phyloP scores from a whole-genome alignment of 306 rosid species.

The Arachis stenosperma region DNA sequence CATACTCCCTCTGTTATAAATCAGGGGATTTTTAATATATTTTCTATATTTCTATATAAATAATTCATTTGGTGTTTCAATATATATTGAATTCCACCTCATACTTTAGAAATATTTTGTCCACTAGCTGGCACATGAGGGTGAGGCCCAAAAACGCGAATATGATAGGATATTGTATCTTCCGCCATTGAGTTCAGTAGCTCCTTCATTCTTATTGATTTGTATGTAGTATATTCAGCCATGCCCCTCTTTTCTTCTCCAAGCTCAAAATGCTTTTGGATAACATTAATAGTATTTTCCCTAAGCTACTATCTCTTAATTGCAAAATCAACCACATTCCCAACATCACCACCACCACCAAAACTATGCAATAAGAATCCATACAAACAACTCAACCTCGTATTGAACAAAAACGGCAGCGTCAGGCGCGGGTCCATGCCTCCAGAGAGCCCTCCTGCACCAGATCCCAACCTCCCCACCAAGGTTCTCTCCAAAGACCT shows the following conservation, averaged over 20 bases:
- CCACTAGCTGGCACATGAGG: slow-evolving; percentile 5
- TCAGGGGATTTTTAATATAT: no score
- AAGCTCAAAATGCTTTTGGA: slow-evolving; percentile 9
- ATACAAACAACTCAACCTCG: slow-evolving; percentile 43
- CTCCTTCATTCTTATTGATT: background rate
- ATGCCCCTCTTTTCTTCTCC: slow-evolving; percentile 35
- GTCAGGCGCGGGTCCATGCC: slow-evolving; percentile 38
- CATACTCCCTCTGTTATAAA: no score
- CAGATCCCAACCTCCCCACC: slow-evolving; percentile 39
- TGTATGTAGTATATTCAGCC: background rate
- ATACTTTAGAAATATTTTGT: background rate
- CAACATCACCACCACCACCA: slow-evolving; percentile 3
- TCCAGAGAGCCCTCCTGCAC: slow-evolving; percentile 43
- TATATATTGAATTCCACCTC: no score
- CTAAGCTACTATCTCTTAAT: slow-evolving; percentile 12
- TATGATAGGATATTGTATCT: background rate
- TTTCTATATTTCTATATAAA: no score
- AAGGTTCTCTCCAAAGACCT: slow-evolving; percentile 53
- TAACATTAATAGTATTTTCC: slow-evolving; percentile 12
- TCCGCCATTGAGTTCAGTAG: background rate
- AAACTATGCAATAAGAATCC: slow-evolving; percentile 43
- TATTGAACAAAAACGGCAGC: slow-evolving; percentile 47
- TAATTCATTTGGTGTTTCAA: no score
- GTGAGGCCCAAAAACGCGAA: background rate
- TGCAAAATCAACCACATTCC: slow-evolving; percentile 29